These are phyloP conservation scores for Closterium sp. DNA, from an alignment of 139 green algal species.

Conservation along the genomic window DNA sequence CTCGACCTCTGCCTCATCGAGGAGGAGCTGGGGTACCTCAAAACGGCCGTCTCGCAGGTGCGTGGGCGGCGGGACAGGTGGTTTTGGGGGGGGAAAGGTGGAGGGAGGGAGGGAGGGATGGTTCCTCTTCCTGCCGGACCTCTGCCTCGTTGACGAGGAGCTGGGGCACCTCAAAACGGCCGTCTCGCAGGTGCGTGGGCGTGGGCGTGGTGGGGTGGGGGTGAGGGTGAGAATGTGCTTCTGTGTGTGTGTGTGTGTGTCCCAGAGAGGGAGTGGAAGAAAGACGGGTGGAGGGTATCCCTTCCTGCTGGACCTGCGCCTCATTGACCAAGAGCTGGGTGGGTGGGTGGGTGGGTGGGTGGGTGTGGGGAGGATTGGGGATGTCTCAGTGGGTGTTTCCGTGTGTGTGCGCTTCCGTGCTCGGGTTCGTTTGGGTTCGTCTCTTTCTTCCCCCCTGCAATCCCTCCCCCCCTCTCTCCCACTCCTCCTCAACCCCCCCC, in stretches of 20 bases:
- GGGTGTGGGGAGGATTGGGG: too few relatives aligned
- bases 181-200: not conserved
- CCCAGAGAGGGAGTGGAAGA: too few relatives aligned
- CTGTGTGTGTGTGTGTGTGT: too few relatives aligned
- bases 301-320: slow-evolving; percentile 92
- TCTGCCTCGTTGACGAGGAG: slow-evolving; percentile 74
- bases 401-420: not conserved
- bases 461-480: not conserved
- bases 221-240: too few relatives aligned
- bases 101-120: too few relatives aligned
- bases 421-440: not conserved
- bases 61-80: too few relatives aligned
- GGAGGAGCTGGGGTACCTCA: slow-evolving; percentile 45
- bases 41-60: not conserved
- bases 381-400: not conserved
- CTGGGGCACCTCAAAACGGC: not conserved
- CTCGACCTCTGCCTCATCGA: slow-evolving; percentile 90
- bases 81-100: too few relatives aligned
- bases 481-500: not conserved
- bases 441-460: not conserved
- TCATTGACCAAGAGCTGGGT: slow-evolving; percentile 66
- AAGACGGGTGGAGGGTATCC: too few relatives aligned
- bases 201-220: too few relatives aligned
- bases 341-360: slow-evolving; percentile 62
- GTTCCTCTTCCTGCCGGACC: slow-evolving; percentile 97